Base-by-base conservation (phyloP, 371 early-diverging fungal genomes). In the Rhizomucor miehei region DNA sequence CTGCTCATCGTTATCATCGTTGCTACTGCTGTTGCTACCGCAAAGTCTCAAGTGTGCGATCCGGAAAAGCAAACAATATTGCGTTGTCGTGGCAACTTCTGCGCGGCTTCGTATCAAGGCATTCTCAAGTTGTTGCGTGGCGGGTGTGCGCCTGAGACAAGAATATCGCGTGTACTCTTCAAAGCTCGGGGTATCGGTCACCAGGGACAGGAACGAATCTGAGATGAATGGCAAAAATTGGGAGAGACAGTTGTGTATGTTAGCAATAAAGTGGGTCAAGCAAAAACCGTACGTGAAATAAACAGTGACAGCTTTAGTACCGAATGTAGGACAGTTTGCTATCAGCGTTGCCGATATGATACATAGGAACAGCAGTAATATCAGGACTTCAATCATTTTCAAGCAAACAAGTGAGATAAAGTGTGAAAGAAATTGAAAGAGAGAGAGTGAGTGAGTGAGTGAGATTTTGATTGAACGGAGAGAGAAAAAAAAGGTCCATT, bases 51-150 rank as follows among this genome's bases (percentile, higher is more conserved):
- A 24, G 25, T 16, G 25, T 14, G 24, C 17, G 14, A 24, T 13
- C 10, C 48, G 48, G n/a, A 21, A 48, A 13, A 48, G 25, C 24
- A 48, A 16, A 24, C 24, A 48, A 12, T 29, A 14, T 16, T 48
- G 12, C 13, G 19, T 10, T n/a, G 20, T 11, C 8, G 29, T 12
- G 25, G 48, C 48, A 8, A 24, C 25, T 8, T 21, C 48, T 3
- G 45, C 54, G 11, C 54, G 29, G 14, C 45, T 37, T 16, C 45
- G 54, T 19, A 53, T 10, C 39, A 53, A 44, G 14, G 54, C 54
- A 53, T 53, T 20, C 1, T 13, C 45, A 4, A 53, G 17, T 19
- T 44, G 54, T 9, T 53, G 40, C 29, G 29, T 5, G 5, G 29
- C 29, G 5, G 29, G 29, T 5, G 29, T 29, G 29, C 8, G 29